These are phyloP conservation scores for Thamnidium elegans DNA, from an alignment of 192 early-diverging fungal genomes.

Conservation along the genomic window DNA sequence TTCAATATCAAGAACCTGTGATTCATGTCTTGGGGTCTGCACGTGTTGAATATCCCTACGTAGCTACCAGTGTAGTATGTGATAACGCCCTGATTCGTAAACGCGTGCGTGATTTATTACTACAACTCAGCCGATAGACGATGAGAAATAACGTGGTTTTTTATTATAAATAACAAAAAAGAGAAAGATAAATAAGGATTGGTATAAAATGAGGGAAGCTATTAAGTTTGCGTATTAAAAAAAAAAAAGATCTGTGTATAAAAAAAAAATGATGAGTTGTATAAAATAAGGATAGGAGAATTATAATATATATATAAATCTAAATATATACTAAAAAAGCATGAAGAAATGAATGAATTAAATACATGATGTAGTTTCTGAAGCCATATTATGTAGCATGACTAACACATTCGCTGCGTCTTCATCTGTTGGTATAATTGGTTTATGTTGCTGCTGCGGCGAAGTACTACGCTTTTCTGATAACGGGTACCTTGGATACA, in stretches of 20 bases:
- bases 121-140: background rate
- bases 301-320: background rate
- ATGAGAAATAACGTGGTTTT: background rate
- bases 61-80: conserved; percentile 39
- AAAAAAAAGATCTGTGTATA: background rate
- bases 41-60: conserved; percentile 45
- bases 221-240: conserved; percentile 2
- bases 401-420: conserved; percentile 32
- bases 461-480: conserved; percentile 24
- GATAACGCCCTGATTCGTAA: conserved; percentile 41
- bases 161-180: background rate
- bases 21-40: conserved; percentile 43
- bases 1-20: conserved; percentile 27
- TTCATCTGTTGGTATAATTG: conserved; percentile 16
- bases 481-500: background rate
- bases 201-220: background rate
- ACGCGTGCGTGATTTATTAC: conserved; percentile 44
- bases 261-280: too few species aligned
- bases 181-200: background rate
- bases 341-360: background rate
- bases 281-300: background rate
- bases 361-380: background rate
- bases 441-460: background rate
- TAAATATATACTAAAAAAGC: too few species aligned
- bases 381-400: conserved; percentile 26